These are phyloP conservation scores for Leccinum rimulosum DNA, from an alignment of 768 basidiomycete species.

Conservation along the genomic window DNA sequence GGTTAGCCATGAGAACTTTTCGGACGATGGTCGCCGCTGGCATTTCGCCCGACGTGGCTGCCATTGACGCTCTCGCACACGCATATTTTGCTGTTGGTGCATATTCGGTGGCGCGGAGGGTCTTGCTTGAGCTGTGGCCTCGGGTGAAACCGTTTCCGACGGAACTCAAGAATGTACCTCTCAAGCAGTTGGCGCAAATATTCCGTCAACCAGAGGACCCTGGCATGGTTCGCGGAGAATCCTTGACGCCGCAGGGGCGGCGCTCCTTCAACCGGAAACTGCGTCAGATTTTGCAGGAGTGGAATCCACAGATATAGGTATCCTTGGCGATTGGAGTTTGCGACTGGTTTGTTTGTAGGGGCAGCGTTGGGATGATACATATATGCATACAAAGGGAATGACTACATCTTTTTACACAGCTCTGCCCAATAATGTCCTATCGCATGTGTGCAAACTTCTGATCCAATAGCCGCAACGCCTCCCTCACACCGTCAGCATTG, in stretches of 20 bases:
- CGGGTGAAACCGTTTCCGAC: constrained; percentile 60
- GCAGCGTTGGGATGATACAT: constrained; percentile 9
- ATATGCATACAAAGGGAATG: not conserved
- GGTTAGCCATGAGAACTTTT: constrained; percentile 53
- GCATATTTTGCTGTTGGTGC: constrained; percentile 62
- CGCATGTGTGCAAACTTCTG: constrained; percentile 48
- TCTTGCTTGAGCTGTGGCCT: constrained; percentile 64
- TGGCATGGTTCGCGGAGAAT: constrained; percentile 14
- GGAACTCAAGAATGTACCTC: constrained; percentile 40
- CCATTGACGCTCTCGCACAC: constrained; percentile 68
- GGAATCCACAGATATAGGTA: constrained; percentile 15
- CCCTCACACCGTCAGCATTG: constrained; percentile 66
- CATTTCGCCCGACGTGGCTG: constrained; percentile 65
- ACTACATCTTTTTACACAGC: constrained; percentile 2
- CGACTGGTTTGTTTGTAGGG: not conserved
- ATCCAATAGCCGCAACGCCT: constrained; percentile 75
- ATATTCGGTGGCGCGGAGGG: constrained; percentile 45
- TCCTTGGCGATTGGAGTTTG: not conserved
- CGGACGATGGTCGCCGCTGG: constrained; percentile 59
- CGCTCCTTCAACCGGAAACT: constrained; percentile 40
- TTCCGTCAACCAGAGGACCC: constrained; percentile 39
- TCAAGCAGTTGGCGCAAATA: constrained; percentile 43
- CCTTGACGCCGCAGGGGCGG: constrained; percentile 33
- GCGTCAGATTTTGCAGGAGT: constrained; percentile 25
- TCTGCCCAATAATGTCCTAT: constrained; percentile 10